A percentile compares a stretch with the other conserved stretches of the same genome.
These are phyloP conservation scores for Tephrocybe sp. DNA, from an alignment of 768 basidiomycete species.

Conservation along the genomic window DNA sequence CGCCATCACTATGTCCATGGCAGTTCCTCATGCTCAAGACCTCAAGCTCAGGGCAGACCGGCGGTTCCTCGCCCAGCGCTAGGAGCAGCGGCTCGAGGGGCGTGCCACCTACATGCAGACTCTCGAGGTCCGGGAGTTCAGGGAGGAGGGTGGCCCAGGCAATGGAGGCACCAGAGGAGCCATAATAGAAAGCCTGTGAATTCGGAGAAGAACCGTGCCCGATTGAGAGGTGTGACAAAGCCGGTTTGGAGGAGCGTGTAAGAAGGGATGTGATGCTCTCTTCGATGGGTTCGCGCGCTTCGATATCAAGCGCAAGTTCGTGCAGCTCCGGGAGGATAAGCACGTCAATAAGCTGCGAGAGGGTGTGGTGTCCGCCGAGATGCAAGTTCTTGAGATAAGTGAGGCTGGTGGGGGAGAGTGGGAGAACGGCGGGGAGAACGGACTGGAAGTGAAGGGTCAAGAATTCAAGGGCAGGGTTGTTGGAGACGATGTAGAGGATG, in stretches of 20 bases:
- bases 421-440: slow-evolving; percentile 62
- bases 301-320: slow-evolving; percentile 67
- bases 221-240: slow-evolving; percentile 59
- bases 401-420: slow-evolving; percentile 54
- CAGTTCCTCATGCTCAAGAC: slow-evolving; percentile 64
- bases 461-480: slow-evolving; percentile 55
- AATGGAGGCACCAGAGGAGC: slow-evolving; percentile 54
- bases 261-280: slow-evolving; percentile 66
- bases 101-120: slow-evolving; percentile 63
- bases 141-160: slow-evolving; percentile 64
- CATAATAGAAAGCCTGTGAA: slow-evolving; percentile 53
- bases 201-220: slow-evolving; percentile 47
- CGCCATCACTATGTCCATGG: slow-evolving; percentile 62
- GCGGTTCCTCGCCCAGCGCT: slow-evolving; percentile 52
- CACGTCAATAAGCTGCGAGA: slow-evolving; percentile 60
- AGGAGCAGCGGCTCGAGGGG: slow-evolving; percentile 63
- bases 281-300: slow-evolving; percentile 73
- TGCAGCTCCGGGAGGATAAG: slow-evolving; percentile 59
- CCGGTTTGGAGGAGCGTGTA: slow-evolving; percentile 57
- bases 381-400: slow-evolving; percentile 52
- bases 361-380: slow-evolving; percentile 67
- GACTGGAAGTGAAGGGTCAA: slow-evolving; percentile 64
- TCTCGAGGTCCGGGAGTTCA: slow-evolving; percentile 57
- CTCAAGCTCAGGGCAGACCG: slow-evolving; percentile 65
- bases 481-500: slow-evolving; percentile 61